These are phyloP conservation scores for Elongisporangium prolatum DNA, from an alignment of 352 stramenopile species.

Conservation along the genomic window DNA sequence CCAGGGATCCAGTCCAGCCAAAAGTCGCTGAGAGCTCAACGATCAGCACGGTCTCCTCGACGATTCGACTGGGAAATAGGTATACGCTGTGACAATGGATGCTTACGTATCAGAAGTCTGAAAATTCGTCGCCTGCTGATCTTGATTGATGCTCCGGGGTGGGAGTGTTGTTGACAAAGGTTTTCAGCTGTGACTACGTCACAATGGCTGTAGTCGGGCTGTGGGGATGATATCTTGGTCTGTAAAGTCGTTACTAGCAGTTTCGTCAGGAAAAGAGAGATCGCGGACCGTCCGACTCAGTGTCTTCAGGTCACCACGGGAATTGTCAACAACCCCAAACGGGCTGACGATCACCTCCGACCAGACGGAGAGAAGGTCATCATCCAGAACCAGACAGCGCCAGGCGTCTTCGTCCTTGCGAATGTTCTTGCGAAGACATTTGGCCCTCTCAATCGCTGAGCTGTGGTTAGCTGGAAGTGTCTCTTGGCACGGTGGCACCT, in stretches of 20 bases:
- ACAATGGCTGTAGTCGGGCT: constrained; percentile 2
- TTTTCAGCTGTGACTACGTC: constrained; percentile 1
- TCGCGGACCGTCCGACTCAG: constrained; percentile 1
- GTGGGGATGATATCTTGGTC: constrained; percentile 4
- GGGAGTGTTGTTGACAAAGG: neutral
- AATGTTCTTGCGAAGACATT: constrained; percentile 7
- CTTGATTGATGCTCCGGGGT: neutral
- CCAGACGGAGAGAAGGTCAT: neutral
- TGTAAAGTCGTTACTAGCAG: constrained; percentile 2
- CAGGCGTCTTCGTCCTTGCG: constrained; percentile 6
- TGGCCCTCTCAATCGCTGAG: constrained; percentile 1
- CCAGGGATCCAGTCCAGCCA: constrained; percentile 1
- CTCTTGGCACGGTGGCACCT: neutral
- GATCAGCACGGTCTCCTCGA: constrained; percentile 1
- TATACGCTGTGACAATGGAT: constrained; percentile 6
- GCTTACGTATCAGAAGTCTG: constrained; percentile 2
- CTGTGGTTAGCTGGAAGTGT: constrained; percentile 2
- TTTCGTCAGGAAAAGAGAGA: constrained; percentile 3
- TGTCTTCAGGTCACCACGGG: neutral
- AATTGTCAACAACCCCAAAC: constrained; percentile 2
- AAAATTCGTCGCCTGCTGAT: neutral
- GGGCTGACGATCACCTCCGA: constrained; percentile 3
- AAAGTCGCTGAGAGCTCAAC: constrained; percentile 3
- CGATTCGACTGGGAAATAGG: constrained; percentile 4
- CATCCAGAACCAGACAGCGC: constrained; percentile 4